Percentiles rank a stretch among this genome's conserved stretches.
These are phyloP conservation scores for Dioscorea alata DNA, from an alignment of 106 monocot genomes.

Conservation along the genomic window DNA sequence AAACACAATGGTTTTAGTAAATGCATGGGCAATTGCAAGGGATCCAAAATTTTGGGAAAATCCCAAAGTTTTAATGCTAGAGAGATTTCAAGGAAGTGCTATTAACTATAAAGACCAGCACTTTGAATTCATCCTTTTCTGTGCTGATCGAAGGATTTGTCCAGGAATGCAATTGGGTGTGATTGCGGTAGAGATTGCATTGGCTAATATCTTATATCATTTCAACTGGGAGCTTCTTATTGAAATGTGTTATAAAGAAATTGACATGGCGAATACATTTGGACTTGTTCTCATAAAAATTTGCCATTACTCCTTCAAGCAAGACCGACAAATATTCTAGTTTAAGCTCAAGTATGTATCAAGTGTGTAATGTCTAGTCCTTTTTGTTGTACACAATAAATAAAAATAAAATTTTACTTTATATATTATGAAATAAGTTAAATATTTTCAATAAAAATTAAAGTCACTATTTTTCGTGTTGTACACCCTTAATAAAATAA, in stretches of 20 bases:
- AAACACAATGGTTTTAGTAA: conserved; percentile 19
- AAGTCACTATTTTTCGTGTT: too few species aligned
- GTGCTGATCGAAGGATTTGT: conserved; percentile 24
- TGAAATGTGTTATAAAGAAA: conserved; percentile 8
- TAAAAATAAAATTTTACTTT: too few species aligned
- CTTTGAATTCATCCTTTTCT: conserved; percentile 23
- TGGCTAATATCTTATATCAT: conserved; percentile 26
- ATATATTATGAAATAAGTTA: too few species aligned
- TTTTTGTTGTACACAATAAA: too few species aligned
- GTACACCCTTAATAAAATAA: too few species aligned
- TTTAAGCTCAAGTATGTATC: too few species aligned
- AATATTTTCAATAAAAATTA: too few species aligned
- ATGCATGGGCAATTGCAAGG: conserved; percentile 17
- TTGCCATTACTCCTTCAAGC: too few species aligned
- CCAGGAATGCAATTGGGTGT: conserved; percentile 23
- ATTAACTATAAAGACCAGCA: conserved; percentile 22
- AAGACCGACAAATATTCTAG: too few species aligned
- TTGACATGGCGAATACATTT: conserved; percentile 21
- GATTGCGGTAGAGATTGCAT: conserved; percentile 11
- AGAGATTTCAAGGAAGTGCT: conserved; percentile 18
- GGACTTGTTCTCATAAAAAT: conserved; percentile 3
- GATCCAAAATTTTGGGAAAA: conserved; percentile 22
- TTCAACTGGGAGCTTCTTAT: conserved; percentile 24
- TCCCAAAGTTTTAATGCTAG: conserved; percentile 25
- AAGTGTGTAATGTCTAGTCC: too few species aligned